phyloP scores from a whole-genome alignment of 352 stramenopile genomes.

The Blastocystis sp. region DNA sequence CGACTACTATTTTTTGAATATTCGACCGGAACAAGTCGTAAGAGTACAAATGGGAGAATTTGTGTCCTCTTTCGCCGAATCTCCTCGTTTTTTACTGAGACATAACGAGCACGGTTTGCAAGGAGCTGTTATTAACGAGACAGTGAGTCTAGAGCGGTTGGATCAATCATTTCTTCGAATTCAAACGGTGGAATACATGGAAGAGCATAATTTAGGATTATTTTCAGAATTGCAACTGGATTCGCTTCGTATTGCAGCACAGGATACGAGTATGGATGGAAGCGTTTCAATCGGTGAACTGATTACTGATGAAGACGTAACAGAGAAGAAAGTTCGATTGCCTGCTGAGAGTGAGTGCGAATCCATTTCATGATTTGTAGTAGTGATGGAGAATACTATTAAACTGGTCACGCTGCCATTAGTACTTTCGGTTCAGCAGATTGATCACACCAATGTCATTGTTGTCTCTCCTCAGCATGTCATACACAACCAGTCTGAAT shows the following conservation, averaged over 20 bases:
- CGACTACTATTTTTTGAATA: slow-evolving; percentile 24
- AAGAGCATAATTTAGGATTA: not conserved
- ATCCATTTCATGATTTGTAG: not conserved
- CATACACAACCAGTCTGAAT: not conserved
- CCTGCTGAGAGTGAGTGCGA: not conserved
- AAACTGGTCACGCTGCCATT: not conserved
- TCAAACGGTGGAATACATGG: not conserved
- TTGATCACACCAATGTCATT: not conserved
- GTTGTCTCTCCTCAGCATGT: slow-evolving; percentile 21
- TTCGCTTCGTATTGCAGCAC: not conserved
- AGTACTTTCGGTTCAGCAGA: not conserved
- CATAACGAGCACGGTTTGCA: not conserved
- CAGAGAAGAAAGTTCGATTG: not conserved
- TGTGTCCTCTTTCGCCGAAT: not conserved
- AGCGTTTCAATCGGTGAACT: not conserved
- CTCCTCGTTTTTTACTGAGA: slow-evolving; percentile 17
- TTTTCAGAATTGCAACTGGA: not conserved
- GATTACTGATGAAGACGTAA: not conserved
- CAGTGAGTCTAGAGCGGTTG: not conserved
- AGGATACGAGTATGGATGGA: not conserved
- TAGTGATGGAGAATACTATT: not conserved
- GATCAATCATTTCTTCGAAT: not conserved
- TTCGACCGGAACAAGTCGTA: not conserved
- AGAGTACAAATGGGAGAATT: slow-evolving; percentile 8
- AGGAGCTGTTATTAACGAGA: not conserved